These are phyloP conservation scores for Stachybotrys chlorohalonatus DNA, from an alignment of 2,329 filamentous ascomycete species.

Conservation along the genomic window DNA sequence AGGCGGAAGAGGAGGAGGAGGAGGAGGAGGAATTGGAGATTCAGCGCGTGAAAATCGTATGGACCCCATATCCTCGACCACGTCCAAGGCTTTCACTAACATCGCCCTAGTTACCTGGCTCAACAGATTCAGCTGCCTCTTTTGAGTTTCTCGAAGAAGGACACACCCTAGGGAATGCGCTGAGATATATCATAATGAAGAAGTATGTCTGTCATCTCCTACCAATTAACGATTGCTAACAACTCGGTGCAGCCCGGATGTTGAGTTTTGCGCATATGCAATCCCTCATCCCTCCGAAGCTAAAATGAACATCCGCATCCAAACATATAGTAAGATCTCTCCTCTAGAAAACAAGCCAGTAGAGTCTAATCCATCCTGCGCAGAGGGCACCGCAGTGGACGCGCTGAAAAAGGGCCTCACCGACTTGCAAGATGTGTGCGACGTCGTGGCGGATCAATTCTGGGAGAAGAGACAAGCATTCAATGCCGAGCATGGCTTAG, in stretches of 20 bases:
- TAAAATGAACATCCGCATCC: slow-evolving; percentile 95
- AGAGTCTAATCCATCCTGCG: slow-evolving; percentile 9
- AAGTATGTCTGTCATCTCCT: slow-evolving; percentile 56
- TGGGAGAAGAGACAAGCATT: slow-evolving; percentile 40
- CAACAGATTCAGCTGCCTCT: slow-evolving; percentile 78
- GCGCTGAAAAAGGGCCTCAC: slow-evolving; percentile 84
- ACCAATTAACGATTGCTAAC: not conserved
- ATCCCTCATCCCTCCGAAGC: slow-evolving; percentile 94
- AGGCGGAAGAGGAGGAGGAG: slow-evolving; percentile 35
- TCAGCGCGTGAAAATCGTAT: slow-evolving; percentile 55
- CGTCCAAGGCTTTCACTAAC: slow-evolving; percentile 4
- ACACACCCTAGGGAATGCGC: slow-evolving; percentile 88
- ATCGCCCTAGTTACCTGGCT: slow-evolving; percentile 62
- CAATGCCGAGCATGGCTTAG: slow-evolving; percentile 23
- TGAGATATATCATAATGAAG: slow-evolving; percentile 96
- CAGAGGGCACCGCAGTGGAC: slow-evolving; percentile 72
- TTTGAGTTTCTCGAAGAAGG: slow-evolving; percentile 94
- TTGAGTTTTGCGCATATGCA: slow-evolving; percentile 97
- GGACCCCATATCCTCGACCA: slow-evolving; percentile 6
- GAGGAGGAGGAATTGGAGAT: slow-evolving; percentile 37
- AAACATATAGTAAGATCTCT: slow-evolving; percentile 73
- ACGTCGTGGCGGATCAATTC: slow-evolving; percentile 90
- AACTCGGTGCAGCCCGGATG: slow-evolving; percentile 60
- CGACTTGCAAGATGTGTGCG: slow-evolving; percentile 85
- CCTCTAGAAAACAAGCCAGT: not conserved